Conservation (phyloP, 163 green algal genomes). For the Scenedesmus sp. region DNA sequence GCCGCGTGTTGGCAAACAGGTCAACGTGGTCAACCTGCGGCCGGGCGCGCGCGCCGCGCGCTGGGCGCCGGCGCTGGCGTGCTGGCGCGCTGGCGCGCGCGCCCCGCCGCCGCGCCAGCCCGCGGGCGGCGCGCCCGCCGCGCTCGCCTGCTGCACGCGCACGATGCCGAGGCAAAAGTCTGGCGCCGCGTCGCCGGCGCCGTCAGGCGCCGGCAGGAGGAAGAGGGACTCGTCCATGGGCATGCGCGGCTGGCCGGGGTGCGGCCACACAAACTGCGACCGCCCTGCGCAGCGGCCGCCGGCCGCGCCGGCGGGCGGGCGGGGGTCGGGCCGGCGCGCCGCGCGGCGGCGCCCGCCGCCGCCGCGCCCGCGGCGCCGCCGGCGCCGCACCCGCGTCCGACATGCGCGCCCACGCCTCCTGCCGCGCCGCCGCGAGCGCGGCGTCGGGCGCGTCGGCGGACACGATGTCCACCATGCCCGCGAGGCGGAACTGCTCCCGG, state of each 20-base stretch:
- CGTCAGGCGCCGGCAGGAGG: constrained; percentile 26
- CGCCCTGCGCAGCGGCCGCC: constrained; percentile 35
- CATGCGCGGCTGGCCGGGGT: constrained; percentile 52
- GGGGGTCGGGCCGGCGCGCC: too few relatives aligned
- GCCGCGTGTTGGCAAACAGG: constrained; percentile 28
- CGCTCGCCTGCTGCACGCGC: constrained; percentile 49
- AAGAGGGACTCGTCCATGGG: constrained; percentile 47
- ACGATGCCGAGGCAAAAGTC: constrained; percentile 65
- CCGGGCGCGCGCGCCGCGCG: too few relatives aligned
- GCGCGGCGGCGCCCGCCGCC: too few relatives aligned
- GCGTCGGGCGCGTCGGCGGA: constrained; percentile 1
- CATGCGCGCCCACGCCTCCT: constrained; percentile 47
- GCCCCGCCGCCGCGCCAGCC: too few relatives aligned
- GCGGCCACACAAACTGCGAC: constrained; percentile 68
- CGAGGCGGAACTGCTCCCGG: constrained; percentile 70
- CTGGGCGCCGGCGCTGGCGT: too few relatives aligned
- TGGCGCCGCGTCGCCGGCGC: constrained; percentile 29
- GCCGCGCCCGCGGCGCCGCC: too few relatives aligned
- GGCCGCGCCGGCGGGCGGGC: background rate
- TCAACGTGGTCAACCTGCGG: constrained; percentile 41
- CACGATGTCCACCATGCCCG: constrained; percentile 39
- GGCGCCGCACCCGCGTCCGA: constrained; percentile 49
- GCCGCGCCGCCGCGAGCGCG: constrained; percentile 44
- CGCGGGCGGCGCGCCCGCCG: too few relatives aligned
- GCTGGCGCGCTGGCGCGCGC: too few relatives aligned